Conservation (phyloP, 495 filamentous ascomycete genomes). For the Parathielavia hyrcaniae region DNA sequence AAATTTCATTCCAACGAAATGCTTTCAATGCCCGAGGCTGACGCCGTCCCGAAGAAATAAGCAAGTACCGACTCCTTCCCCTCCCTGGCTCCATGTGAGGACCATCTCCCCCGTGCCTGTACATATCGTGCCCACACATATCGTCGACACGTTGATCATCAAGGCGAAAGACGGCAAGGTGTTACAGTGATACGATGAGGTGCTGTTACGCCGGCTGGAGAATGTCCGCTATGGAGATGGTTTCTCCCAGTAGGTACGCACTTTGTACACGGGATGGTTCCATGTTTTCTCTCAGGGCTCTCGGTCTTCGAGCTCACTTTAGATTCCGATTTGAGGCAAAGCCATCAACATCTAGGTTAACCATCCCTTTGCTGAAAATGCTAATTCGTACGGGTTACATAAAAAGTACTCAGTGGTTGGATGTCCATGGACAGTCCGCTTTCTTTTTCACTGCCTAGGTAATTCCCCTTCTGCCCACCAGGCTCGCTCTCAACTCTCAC, state of each 20-base stretch:
- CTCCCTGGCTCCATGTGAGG: not conserved
- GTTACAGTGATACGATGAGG: slow-evolving; percentile 4
- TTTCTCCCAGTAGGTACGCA: not conserved
- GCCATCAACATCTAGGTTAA: too few relatives aligned
- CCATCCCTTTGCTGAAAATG: too few relatives aligned
- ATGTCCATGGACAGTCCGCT: too few relatives aligned
- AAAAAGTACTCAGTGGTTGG: too few relatives aligned
- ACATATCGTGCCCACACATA: too few relatives aligned
- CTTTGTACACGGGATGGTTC: too few relatives aligned
- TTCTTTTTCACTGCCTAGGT: too few relatives aligned
- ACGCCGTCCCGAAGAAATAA: not conserved
- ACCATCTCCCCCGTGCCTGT: not conserved
- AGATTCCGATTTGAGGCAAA: too few relatives aligned
- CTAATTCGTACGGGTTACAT: too few relatives aligned
- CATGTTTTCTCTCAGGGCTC: not conserved
- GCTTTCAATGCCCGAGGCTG: not conserved
- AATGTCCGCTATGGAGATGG: not conserved
- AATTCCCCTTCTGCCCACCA: not conserved
- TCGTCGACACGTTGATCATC: not conserved
- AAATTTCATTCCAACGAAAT: not conserved
- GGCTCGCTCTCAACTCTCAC: not conserved
- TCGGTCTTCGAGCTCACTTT: too few relatives aligned
- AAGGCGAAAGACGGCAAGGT: not conserved
- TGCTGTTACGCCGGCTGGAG: not conserved
- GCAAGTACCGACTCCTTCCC: not conserved